Evolutionary conservation across 1,139 yeast species (phyloP), one percentile per base, ranked within the genome.

Genomic region (Yamadazyma epiphylla): DNA sequence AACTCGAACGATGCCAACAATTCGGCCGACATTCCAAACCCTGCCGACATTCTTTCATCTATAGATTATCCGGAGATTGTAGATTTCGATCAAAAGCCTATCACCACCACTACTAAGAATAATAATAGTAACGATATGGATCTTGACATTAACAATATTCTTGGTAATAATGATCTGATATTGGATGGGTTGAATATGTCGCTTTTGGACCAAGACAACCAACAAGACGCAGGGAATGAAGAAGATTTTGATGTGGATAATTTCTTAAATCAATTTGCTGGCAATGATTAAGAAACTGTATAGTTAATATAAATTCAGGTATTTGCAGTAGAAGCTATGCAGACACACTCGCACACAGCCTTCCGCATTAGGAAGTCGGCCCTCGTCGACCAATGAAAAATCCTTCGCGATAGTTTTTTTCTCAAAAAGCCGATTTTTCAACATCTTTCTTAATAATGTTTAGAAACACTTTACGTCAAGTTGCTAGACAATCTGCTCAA

Each of bases 381-480:
- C n/a, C n/a, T n/a, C n/a, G n/a, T 30, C 44, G 44, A 38, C 60
- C 65, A 61, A 58, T 59, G 38, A 50, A 53, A 51, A 41, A 27
- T 31, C 19, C 11, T 32, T 23, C 25, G 7, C 14, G n/a, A 10
- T n/a, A 21, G 10, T 10, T 21, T 21, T 21, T 23, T 20, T 20
- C n/a, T n/a, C 11, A 22, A 32, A 35, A 36, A 36, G 30, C 45
- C 45, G 43, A 35, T 14, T 31, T 37, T 35, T 38, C 36, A 38
- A 35, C 27, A 30, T 27, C n/a, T 16, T 22, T 23, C 13, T 12
- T 27, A 35, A 62, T 42, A 43, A 80, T 80, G 87, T 79, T 80
- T 65, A 79, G 85, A 77, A 77, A 72, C 64, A 64, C 80, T 44
- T 59, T 76, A 51, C 78, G 79, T 69, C 70, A 80, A 57, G 73